Base-by-base conservation (phyloP, 768 basidiomycete species). In the Rhizopogon vesiculosus region DNA sequence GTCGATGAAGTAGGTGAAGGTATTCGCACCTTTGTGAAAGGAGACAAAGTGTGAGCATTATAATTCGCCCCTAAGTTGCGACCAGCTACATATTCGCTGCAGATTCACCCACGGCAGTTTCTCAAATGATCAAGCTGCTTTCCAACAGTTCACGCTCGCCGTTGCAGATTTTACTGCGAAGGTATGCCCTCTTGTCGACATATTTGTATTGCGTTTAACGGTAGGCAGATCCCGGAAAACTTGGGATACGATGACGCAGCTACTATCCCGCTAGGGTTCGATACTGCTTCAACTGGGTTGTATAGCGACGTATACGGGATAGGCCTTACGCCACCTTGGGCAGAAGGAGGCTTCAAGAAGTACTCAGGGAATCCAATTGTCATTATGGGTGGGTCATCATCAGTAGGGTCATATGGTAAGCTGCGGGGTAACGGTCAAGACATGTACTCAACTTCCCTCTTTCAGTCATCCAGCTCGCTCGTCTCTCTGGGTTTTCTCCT, bases 371-470 rank as follows among this genome's bases (percentile, higher is more conserved):
- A 69, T 8, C 73, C 80, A 1, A 72, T 81, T 16, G 58, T 83
- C 46, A 70, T 82, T 54, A 60, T 78, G 31, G 81, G 80, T n/a
- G 80, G 80, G 5, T 64, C 77, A 5, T 72, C 72, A 10, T 76
- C 76, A 18, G 78, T 80, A 0, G 80, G 80, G n/a, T 74, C 74
- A 66, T 76, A 67, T 45, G 70, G 79, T 76, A 57, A 56, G 70
- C 62, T n/a, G 45, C 53, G 28, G 22, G 2, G 43, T 58, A 42
- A 18, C 42, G 19, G 7, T 55, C 66, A 28, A 59, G 46, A 29
- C 31, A 25, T 41, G 6, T 13, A 40, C 13, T 9, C n/a, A 45
- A 22, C 16, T 29, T 22, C 42, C 45, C 33, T 15, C 33, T 40
- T 15, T 12, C 52, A 74, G 76, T 53, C 13, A 68, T 73, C 55